Conservation (phyloP, 257 asterid genomes). For the Ophiorrhiza pumila region DNA sequence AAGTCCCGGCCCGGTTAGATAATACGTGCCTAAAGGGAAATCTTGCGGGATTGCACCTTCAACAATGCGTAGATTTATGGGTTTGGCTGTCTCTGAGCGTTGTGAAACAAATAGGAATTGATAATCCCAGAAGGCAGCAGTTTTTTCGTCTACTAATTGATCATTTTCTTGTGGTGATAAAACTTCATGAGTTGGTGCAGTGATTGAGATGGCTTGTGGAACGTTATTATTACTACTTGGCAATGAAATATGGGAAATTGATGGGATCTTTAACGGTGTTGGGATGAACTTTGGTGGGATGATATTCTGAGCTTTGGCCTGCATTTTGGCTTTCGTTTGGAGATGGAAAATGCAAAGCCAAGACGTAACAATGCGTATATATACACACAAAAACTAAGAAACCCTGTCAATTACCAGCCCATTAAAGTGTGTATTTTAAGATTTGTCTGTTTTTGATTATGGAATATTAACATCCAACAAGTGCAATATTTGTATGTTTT, state of each 20-base stretch:
- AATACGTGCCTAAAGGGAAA: slow-evolving; percentile 83
- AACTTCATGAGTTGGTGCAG: slow-evolving; percentile 36
- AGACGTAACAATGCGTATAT: no score
- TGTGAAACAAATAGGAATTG: slow-evolving; percentile 87
- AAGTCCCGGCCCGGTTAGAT: slow-evolving; percentile 86
- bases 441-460: no score
- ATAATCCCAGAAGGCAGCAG: slow-evolving; percentile 83
- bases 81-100: slow-evolving; percentile 66
- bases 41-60: slow-evolving; percentile 77
- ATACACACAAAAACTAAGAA: no score
- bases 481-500: no score
- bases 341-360: no score
- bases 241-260: slow-evolving; percentile 37
- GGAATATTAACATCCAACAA: no score
- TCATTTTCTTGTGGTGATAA: slow-evolving; percentile 16
- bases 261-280: slow-evolving; percentile 40
- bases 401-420: no score
- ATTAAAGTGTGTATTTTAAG: no score
- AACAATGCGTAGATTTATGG: slow-evolving; percentile 63
- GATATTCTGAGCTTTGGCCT: slow-evolving; percentile 50
- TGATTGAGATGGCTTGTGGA: slow-evolving; percentile 62
- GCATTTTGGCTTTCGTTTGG: slow-evolving; percentile 42
- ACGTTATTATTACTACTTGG: slow-evolving; percentile 23
- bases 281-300: slow-evolving; percentile 47
- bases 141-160: slow-evolving; percentile 46